These are phyloP conservation scores for Cicer pinnatifidum DNA, from an alignment of 306 rosid genomes.

Conservation along the genomic window DNA sequence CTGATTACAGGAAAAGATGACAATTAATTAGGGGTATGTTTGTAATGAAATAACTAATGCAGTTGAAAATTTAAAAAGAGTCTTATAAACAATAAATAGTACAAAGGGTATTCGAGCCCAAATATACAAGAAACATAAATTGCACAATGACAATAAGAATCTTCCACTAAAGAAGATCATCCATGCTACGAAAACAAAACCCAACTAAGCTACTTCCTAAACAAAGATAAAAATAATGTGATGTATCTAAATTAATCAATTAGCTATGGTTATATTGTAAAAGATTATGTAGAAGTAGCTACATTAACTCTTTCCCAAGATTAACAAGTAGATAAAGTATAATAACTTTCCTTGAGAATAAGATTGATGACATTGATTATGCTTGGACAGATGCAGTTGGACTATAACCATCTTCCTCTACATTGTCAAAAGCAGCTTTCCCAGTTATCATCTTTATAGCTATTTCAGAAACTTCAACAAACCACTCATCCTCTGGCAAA, in stretches of 20 bases:
- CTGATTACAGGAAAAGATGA: too few species aligned
- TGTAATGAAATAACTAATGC: too few species aligned
- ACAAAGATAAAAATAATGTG: neutral
- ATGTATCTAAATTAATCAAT: constrained; percentile 25
- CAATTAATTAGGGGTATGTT: too few species aligned
- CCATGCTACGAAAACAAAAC: too few species aligned
- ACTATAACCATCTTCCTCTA: constrained; percentile 64
- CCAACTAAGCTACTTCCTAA: too few species aligned
- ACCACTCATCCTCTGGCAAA: constrained; percentile 92
- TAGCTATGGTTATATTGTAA: constrained; percentile 22
- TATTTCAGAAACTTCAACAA: constrained; percentile 88
- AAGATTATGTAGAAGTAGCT: constrained; percentile 33
- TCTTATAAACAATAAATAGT: too few species aligned
- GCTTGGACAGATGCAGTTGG: constrained; percentile 62
- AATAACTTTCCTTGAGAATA: constrained; percentile 61
- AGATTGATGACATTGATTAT: constrained; percentile 53
- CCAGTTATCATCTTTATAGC: constrained; percentile 78
- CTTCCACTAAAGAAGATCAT: too few species aligned
- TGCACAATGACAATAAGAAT: too few species aligned
- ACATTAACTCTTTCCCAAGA: constrained; percentile 22
- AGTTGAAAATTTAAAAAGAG: too few species aligned
- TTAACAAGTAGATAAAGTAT: constrained; percentile 36
- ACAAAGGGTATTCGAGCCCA: too few species aligned
- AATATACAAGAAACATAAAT: too few species aligned
- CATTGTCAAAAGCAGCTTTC: constrained; percentile 61